Conservation (phyloP, 108 stramenopile species). For the Epithemia pelagica region DNA sequence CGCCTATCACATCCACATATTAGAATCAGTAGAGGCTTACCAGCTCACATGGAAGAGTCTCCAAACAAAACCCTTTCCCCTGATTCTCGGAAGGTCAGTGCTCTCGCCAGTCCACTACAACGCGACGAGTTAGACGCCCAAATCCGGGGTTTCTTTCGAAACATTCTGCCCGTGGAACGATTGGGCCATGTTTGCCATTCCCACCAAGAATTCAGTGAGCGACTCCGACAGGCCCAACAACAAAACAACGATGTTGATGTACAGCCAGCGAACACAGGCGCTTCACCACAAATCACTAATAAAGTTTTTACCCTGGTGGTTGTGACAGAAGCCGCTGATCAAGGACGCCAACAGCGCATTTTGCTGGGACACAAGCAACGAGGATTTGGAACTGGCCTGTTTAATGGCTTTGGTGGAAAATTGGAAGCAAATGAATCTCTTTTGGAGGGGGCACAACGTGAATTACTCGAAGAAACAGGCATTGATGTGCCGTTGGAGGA, state of each 20-base stretch:
- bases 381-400: slow-evolving; percentile 66
- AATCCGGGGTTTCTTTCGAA: background rate
- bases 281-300: background rate
- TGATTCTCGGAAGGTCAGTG: no score
- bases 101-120: no score
- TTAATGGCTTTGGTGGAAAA: slow-evolving; percentile 72
- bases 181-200: background rate
- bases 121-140: no score
- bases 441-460: slow-evolving; percentile 50
- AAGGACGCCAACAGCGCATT: slow-evolving; percentile 30
- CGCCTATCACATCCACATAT: no score
- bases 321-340: slow-evolving; percentile 20
- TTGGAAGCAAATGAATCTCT: slow-evolving; percentile 20
- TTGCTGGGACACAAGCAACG: slow-evolving; percentile 62
- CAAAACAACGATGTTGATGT: background rate
- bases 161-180: background rate
- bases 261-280: background rate
- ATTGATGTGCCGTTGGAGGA: slow-evolving; percentile 18
- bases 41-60: no score
- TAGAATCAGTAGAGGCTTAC: no score
- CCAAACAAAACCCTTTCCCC: no score
- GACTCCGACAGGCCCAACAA: background rate
- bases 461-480: slow-evolving; percentile 61
- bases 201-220: background rate
- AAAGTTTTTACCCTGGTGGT: slow-evolving; percentile 41